Evolutionary conservation across 495 filamentous ascomycete genomes (phyloP).

Genomic region (Elasticomyces elasticus): DNA sequence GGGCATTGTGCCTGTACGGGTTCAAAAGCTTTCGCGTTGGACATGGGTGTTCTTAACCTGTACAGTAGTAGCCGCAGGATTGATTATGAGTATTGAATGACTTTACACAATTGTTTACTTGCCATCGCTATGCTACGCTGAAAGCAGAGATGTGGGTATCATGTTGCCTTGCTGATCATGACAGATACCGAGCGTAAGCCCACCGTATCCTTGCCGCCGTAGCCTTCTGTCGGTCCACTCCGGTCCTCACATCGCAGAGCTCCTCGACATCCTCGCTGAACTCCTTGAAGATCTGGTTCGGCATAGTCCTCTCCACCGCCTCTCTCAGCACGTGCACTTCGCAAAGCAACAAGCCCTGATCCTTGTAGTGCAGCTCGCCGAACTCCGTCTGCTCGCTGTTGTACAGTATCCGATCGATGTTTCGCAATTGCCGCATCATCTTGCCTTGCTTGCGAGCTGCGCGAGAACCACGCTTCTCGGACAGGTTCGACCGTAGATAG

Average conservation of each 20-base stretch:
- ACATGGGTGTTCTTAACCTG: background rate
- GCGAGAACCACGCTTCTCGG: slow-evolving; percentile 52
- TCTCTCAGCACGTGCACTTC: slow-evolving; percentile 71
- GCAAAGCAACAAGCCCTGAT: slow-evolving; percentile 80
- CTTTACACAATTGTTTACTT: background rate
- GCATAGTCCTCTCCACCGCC: slow-evolving; percentile 53
- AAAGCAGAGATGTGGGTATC: slow-evolving; percentile 2
- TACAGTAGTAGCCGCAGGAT: background rate
- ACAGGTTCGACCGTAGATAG: slow-evolving; percentile 62
- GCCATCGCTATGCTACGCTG: slow-evolving; percentile 3
- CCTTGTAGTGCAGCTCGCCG: slow-evolving; percentile 71
- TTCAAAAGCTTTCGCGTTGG: background rate
- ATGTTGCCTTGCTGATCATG: slow-evolving; percentile 2
- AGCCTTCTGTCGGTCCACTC: slow-evolving; percentile 60
- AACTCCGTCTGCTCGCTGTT: slow-evolving; percentile 50
- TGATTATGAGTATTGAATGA: background rate
- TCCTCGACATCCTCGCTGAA: slow-evolving; percentile 81
- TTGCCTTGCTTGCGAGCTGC: slow-evolving; percentile 47
- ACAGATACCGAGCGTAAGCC: slow-evolving; percentile 72
- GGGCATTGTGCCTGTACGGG: background rate
- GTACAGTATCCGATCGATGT: slow-evolving; percentile 72
- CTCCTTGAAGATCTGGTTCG: slow-evolving; percentile 60
- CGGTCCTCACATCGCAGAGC: slow-evolving; percentile 62
- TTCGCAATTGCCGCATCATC: slow-evolving; percentile 61
- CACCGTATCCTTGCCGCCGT: slow-evolving; percentile 75